Evolutionary conservation across 805 yeast species (phyloP).

Genomic region (Candida glaebosa): DNA sequence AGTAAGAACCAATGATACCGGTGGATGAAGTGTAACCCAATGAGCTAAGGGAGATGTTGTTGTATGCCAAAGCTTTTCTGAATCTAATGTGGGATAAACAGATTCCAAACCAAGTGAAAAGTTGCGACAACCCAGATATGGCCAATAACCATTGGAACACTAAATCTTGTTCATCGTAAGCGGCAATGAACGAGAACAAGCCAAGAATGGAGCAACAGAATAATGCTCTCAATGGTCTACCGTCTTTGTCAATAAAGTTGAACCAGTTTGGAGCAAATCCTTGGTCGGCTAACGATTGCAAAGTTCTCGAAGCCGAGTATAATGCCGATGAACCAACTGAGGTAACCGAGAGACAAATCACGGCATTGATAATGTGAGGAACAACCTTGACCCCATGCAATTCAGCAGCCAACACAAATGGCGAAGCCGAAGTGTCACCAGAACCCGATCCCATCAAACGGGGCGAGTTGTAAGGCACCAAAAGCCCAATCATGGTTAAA

Average conservation of each 20-base stretch:
- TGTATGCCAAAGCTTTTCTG: conserved; percentile 33
- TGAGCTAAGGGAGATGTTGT: conserved; percentile 23
- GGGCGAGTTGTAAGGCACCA: conserved; percentile 50
- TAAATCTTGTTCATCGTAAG: conserved; percentile 23
- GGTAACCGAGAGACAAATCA: conserved; percentile 65
- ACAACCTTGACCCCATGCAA: conserved; percentile 60
- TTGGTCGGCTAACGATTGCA: conserved; percentile 65
- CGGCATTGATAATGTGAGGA: conserved; percentile 73
- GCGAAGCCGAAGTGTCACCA: conserved; percentile 55
- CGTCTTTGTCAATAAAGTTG: conserved; percentile 39
- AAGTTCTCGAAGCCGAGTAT: conserved; percentile 66
- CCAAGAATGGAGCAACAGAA: conserved; percentile 31
- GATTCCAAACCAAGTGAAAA: conserved; percentile 42
- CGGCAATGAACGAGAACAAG: conserved; percentile 36
- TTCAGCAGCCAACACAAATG: conserved; percentile 69
- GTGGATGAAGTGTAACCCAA: conserved; percentile 37
- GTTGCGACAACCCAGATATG: conserved; percentile 37
- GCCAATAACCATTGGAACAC: conserved; percentile 43
- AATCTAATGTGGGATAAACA: conserved; percentile 39
- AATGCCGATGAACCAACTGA: conserved; percentile 77
- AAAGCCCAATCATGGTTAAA: conserved; percentile 33
- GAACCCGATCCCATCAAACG: conserved; percentile 43
- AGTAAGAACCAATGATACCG: conserved; percentile 37
- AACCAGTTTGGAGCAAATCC: conserved; percentile 56
- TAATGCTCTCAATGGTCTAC: conserved; percentile 40